phyloP scores from a whole-genome alignment of 305 asterid species.

The Fraxinus latifolia region DNA sequence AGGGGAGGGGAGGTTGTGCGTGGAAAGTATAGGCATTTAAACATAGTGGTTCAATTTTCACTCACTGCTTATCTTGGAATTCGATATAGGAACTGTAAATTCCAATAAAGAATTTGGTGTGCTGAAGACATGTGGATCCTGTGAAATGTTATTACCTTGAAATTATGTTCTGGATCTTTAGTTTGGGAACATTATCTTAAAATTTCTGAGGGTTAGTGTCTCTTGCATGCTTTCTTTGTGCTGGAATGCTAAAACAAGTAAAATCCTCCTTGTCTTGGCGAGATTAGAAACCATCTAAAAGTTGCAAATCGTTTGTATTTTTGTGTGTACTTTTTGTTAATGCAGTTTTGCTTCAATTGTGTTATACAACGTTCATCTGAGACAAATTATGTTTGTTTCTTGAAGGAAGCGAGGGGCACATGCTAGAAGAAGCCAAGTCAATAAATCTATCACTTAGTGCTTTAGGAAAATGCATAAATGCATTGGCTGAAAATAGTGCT shows the following conservation, averaged over 20 bases:
- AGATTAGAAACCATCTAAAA: neutral
- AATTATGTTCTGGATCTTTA: neutral
- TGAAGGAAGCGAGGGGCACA: constrained; percentile 98
- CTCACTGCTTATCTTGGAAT: neutral
- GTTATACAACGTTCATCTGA: constrained; percentile 14
- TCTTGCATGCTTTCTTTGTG: neutral
- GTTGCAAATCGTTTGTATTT: constrained; percentile 3
- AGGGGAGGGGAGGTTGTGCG: neutral
- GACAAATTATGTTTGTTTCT: constrained; percentile 25
- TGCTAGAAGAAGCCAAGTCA: constrained; percentile 95
- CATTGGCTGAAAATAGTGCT: constrained; percentile 95
- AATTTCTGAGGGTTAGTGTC: neutral
- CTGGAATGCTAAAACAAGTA: neutral
- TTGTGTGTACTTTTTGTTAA: constrained; percentile 12
- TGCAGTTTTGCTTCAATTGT: constrained; percentile 15
- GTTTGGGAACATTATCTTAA: neutral
- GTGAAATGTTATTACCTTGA: neutral
- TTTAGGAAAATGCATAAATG: constrained; percentile 97
- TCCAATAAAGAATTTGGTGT: neutral
- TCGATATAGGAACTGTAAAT: neutral
- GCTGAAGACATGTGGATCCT: neutral
- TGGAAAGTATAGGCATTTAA: neutral
- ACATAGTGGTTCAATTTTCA: neutral
- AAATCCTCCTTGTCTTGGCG: neutral
- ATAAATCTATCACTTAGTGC: constrained; percentile 97